Base-by-base conservation (phyloP, 2,329 filamentous ascomycete species). In the Aspergillus vadensis region DNA sequence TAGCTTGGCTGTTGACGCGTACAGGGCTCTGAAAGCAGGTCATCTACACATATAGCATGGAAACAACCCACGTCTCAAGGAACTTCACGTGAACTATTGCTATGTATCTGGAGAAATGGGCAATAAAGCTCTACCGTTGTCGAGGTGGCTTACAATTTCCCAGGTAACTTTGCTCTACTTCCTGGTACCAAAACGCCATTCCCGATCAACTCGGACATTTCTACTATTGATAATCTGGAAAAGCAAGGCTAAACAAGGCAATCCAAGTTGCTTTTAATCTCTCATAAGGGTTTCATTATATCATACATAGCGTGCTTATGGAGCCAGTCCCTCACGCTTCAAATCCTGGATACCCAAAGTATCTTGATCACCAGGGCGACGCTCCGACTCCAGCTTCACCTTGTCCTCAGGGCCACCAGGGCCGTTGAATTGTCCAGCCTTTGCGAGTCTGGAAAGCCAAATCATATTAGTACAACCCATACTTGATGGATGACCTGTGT, bases 381-480 rank as follows among this genome's bases (percentile, higher is more conserved):
- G 61, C 57, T 71, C 67, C 1, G 67, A 67, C 4, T 73, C 61
- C 4, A 67, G 62, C 60, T 67, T 71, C 21, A 71, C 52, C 19
- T 74, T 76, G 41, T 75, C 73, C 59, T 76, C 75, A 0, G 76
- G 74, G 10, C 75, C 76, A 14, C 72, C 75, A 0, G 49, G 8
- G 5, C 74, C 76, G 19, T 76, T 68, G 56, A 75, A 80, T 5
- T 79, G 67, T 36, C 67, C 67, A 12, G 74, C 76, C 21, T 71
- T 69, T 14, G 75, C 73, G 48, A 76, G 63, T 62, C 75, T 77
- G 59, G 6, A 17, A 30, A 8, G 30, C 4, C 15, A 27, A 8
- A 12, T 50, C 9, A 14, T 3, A n/a, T 44, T 32, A 50, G 14
- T 6, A 49, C 15, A 17, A 25, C 9, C 4, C 7, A 17, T 5